These are phyloP conservation scores for Clarireedia homoeocarpa DNA, from an alignment of 2,329 filamentous ascomycete genomes.

Conservation along the genomic window DNA sequence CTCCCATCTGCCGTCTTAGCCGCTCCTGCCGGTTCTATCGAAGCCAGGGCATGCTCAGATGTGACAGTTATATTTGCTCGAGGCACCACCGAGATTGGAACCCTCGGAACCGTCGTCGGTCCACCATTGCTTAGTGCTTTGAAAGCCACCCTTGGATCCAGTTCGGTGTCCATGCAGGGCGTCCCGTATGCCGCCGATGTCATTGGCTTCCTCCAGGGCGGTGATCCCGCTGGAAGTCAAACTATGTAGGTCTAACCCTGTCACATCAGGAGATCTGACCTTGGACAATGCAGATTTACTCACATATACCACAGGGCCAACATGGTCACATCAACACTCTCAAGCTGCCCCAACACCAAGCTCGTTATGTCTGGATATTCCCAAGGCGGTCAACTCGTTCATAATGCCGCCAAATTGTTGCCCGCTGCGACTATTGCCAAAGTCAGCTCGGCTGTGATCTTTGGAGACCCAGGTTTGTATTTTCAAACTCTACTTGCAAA, in stretches of 20 bases:
- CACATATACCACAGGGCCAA: conserved; percentile 9
- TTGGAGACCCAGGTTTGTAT: conserved; percentile 21
- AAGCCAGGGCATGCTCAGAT: conserved; percentile 13
- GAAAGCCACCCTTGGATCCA: conserved; percentile 34
- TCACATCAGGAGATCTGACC: not conserved
- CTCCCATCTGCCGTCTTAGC: not conserved
- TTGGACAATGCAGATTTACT: not conserved
- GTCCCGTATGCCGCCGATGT: conserved; percentile 43
- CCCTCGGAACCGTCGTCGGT: conserved; percentile 20
- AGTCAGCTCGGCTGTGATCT: conserved; percentile 20
- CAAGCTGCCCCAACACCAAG: conserved; percentile 8
- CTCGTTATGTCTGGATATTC: conserved; percentile 19
- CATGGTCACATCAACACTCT: not conserved
- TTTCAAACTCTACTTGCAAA: conserved; percentile 14
- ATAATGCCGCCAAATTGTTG: conserved; percentile 15
- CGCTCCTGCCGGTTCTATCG: not conserved
- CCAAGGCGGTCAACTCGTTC: conserved; percentile 22
- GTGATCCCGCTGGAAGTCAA: conserved; percentile 35
- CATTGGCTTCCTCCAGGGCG: conserved; percentile 38
- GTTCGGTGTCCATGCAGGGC: conserved; percentile 41
- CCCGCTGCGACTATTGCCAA: conserved; percentile 12
- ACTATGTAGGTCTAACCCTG: conserved; percentile 30
- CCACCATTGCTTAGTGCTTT: conserved; percentile 25
- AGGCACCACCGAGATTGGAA: conserved; percentile 21
- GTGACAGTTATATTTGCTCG: conserved; percentile 25